Evolutionary conservation across 2,329 filamentous ascomycete genomes (phyloP).

Genomic region (Dothiorella sarmentorum): DNA sequence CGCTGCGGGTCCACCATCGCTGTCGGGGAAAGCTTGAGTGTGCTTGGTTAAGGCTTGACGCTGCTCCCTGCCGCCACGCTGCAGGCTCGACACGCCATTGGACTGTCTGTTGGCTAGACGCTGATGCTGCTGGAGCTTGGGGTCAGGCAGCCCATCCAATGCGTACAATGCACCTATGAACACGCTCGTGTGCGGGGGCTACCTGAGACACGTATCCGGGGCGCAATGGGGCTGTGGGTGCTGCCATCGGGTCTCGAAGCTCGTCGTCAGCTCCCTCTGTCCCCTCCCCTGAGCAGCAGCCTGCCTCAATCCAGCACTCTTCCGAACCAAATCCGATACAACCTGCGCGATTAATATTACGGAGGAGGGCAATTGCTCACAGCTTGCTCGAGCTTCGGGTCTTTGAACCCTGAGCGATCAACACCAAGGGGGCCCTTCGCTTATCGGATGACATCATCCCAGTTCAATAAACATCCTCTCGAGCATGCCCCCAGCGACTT

Average conservation of each 20-base stretch:
- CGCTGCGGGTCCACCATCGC: neutral
- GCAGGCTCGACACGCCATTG: neutral
- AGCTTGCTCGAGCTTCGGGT: neutral
- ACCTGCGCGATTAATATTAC: conserved; percentile 8
- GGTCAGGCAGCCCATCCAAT: no score
- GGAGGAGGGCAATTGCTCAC: neutral
- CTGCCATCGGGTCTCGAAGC: conserved; percentile 8
- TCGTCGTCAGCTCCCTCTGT: neutral
- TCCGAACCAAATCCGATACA: conserved; percentile 7
- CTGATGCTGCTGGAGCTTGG: no score
- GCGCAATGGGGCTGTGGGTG: neutral
- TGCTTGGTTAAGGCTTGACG: conserved; percentile 14
- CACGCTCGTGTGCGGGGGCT: neutral
- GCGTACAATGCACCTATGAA: neutral
- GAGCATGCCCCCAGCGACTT: no score
- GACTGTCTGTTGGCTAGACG: neutral
- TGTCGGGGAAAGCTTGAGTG: conserved; percentile 5
- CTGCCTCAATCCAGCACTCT: neutral
- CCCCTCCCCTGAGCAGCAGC: neutral
- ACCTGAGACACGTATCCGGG: neutral
- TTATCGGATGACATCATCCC: conserved; percentile 14
- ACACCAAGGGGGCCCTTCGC: conserved; percentile 8
- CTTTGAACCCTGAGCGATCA: conserved; percentile 11
- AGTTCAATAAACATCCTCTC: no score
- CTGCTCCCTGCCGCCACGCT: neutral